Evolutionary conservation across 257 asterid species (phyloP).

Genomic region (Lithospermum erythrorhizon): DNA sequence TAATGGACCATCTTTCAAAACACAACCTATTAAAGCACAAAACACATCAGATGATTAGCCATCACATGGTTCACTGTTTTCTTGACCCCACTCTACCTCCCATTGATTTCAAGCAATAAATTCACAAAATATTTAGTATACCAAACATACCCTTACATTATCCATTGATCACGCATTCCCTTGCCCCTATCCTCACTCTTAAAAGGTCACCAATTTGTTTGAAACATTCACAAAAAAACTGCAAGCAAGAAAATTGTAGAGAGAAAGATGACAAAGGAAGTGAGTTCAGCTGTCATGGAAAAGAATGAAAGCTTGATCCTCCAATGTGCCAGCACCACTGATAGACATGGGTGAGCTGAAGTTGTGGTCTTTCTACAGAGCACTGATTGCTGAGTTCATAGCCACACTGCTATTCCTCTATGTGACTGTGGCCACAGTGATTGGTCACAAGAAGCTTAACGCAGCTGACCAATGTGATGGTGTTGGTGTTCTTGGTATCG

Average conservation of each 20-base stretch:
- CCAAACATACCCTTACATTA: slow-evolving; percentile 44
- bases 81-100: slow-evolving; percentile 18
- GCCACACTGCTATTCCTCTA: slow-evolving; percentile 78
- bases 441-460: slow-evolving; percentile 56
- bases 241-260: not conserved
- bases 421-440: slow-evolving; percentile 64
- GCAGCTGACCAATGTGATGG: slow-evolving; percentile 64
- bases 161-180: slow-evolving; percentile 21
- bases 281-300: slow-evolving; percentile 49
- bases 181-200: slow-evolving; percentile 5
- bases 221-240: not conserved
- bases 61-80: slow-evolving; percentile 56
- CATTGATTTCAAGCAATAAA: not conserved
- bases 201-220: slow-evolving; percentile 4
- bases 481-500: slow-evolving; percentile 69
- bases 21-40: not conserved
- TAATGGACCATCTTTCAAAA: not conserved
- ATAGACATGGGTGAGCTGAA: slow-evolving; percentile 47
- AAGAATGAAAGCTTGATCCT: slow-evolving; percentile 76
- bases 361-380: slow-evolving; percentile 74
- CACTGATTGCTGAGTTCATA: slow-evolving; percentile 63
- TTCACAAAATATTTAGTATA: slow-evolving; percentile 2
- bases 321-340: slow-evolving; percentile 82
- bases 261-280: slow-evolving; percentile 58
- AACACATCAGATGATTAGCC: slow-evolving; percentile 31